Conservation (phyloP, 257 asterid species). For the Oldenlandia corymbosa region DNA sequence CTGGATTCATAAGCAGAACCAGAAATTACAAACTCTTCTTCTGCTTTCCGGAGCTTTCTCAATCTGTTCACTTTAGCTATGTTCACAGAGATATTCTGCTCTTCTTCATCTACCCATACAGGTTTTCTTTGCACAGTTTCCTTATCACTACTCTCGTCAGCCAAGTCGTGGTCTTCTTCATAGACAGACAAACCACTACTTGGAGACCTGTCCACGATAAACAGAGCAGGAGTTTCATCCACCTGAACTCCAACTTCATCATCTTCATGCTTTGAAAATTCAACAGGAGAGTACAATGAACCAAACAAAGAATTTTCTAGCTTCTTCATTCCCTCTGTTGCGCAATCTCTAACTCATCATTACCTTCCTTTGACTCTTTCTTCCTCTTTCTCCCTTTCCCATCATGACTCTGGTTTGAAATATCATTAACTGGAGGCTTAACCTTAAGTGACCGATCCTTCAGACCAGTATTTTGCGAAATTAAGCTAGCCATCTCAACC, state of each 20-base stretch:
- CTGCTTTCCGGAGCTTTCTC: conserved; percentile 76
- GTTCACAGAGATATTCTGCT: conserved; percentile 51
- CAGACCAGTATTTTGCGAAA: conserved; percentile 65
- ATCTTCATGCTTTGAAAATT: conserved; percentile 50
- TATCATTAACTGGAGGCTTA: conserved; percentile 17
- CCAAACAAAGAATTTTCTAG: conserved; percentile 66
- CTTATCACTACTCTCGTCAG: conserved; percentile 23
- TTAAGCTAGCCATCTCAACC: conserved; percentile 46
- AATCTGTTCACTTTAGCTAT: conserved; percentile 70
- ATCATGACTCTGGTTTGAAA: conserved; percentile 28
- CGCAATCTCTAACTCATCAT: conserved; percentile 34
- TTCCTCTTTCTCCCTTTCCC: conserved; percentile 36
- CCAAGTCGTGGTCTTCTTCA: conserved; percentile 41
- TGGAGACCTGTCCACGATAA: conserved; percentile 58
- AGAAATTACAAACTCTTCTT: conserved; percentile 59
- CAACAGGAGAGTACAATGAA: conserved; percentile 56
- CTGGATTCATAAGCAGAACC: conserved; percentile 64
- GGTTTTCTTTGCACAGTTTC: conserved; percentile 42
- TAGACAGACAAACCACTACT: conserved; percentile 49
- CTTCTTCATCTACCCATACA: conserved; percentile 87
- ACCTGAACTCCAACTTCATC: conserved; percentile 34
- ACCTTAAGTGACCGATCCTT: conserved; percentile 31
- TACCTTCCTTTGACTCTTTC: conserved; percentile 32
- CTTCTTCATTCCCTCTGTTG: conserved; percentile 61
- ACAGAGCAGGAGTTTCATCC: conserved; percentile 45